Evolutionary conservation across 1,139 yeast species (phyloP).

Genomic region (Zhuliangozyma parablackwelliae): DNA sequence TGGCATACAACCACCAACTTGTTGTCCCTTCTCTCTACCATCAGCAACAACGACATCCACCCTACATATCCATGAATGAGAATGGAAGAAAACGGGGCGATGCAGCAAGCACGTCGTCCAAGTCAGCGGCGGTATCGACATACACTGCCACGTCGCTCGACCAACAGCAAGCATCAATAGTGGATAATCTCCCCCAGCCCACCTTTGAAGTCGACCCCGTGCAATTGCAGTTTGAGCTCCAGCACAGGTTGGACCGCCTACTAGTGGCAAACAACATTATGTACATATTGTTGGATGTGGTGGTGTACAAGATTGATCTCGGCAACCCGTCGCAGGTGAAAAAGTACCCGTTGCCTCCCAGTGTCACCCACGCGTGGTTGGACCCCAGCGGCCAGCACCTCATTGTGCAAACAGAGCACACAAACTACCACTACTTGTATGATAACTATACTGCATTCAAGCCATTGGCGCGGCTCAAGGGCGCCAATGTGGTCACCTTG

Average conservation of each 20-base stretch:
- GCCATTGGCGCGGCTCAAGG: conserved; percentile 28
- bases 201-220: conserved; percentile 37
- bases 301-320: conserved; percentile 30
- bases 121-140: conserved; percentile 4
- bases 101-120: conserved; percentile 1
- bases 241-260: conserved; percentile 21
- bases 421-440: conserved; percentile 29
- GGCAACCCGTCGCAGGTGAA: conserved; percentile 34
- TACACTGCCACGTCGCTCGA: conserved; percentile 11
- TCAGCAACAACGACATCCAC: too few species aligned
- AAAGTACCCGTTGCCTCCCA: conserved; percentile 21
- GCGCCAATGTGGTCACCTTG: conserved; percentile 21
- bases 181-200: conserved; percentile 17
- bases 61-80: background rate
- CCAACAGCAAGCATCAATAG: conserved; percentile 10
- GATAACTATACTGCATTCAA: conserved; percentile 30
- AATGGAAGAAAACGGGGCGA: background rate
- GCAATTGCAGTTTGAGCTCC: conserved; percentile 37
- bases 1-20: too few species aligned
- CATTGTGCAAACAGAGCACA: conserved; percentile 23
- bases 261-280: conserved; percentile 30
- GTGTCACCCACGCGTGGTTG: conserved; percentile 28
- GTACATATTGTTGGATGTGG: conserved; percentile 25
- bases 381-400: conserved; percentile 38
- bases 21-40: too few species aligned